Percentiles rank a stretch among this genome's conserved stretches.
phyloP scores from a whole-genome alignment of 805 yeast genomes.

The Candida silvicultrix region DNA sequence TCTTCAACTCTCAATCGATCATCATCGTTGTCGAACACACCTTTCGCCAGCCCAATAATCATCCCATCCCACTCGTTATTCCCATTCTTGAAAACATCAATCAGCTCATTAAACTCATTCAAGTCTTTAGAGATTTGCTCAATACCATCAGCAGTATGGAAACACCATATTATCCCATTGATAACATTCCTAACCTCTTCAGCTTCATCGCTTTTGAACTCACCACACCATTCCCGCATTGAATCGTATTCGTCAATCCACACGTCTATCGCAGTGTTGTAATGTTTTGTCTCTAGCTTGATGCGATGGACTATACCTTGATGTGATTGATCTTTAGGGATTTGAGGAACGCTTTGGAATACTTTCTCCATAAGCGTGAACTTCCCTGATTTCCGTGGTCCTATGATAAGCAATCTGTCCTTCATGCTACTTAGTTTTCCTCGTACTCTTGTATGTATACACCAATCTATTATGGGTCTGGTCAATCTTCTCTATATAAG shows the following conservation, averaged over 20 bases:
- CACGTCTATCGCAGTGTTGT: constrained; percentile 21
- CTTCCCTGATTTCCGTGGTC: constrained; percentile 24
- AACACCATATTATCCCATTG: constrained; percentile 22
- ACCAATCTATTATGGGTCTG: too few relatives aligned
- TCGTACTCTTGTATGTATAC: too few relatives aligned
- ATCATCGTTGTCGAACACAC: constrained; percentile 22
- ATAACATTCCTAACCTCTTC: constrained; percentile 24
- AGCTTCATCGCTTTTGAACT: constrained; percentile 6
- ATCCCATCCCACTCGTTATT: constrained; percentile 2
- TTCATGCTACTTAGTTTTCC: not conserved
- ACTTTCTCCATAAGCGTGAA: not conserved
- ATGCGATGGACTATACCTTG: constrained; percentile 6
- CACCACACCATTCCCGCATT: constrained; percentile 26
- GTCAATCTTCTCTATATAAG: too few relatives aligned
- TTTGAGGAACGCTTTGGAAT: not conserved
- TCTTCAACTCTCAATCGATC: constrained; percentile 29
- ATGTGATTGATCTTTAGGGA: not conserved
- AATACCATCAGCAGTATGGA: not conserved
- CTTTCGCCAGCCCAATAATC: constrained; percentile 22
- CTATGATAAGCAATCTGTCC: constrained; percentile 32
- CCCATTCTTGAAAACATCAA: constrained; percentile 1
- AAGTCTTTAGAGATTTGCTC: constrained; percentile 5
- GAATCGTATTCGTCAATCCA: constrained; percentile 22
- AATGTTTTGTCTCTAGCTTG: constrained; percentile 26
- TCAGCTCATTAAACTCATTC: constrained; percentile 10